Base-by-base conservation (phyloP, 495 filamentous ascomycete species). In the Neurospora sp. region DNA sequence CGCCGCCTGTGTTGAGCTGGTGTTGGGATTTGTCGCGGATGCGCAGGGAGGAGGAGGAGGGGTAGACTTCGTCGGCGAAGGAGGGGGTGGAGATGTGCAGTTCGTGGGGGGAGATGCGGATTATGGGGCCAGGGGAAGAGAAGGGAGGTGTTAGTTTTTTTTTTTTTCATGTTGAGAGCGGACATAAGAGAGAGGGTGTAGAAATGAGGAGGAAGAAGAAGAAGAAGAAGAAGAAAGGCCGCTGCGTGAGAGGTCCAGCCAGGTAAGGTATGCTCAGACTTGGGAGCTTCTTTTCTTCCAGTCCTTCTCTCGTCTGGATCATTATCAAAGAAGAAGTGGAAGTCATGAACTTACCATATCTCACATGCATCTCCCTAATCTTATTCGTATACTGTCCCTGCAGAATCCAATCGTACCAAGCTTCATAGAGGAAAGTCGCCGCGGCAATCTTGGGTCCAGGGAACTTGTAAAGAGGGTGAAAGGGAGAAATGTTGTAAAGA, bases 381-480 rank as follows among this genome's bases (percentile, higher is more conserved):
- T 83, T 74, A 71, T 77, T 82, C 10, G 82, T 80, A 72, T 86
- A 89, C 71, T 78, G 76, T 1, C 85, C 86, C 6, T 78, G 74
- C 9, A 80, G 76, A 41, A 85, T 73, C 17, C 86, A 73, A 69
- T 88, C 85, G 69, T 85, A 84, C 73, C 86, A 89, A 44, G 84
- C 84, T 61, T 89, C 87, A 39, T 85, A 85, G 31, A 82, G 74
- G 39, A 79, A 81, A 14, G 83, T 84, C 6, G 78, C 74, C 0
- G 83, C 84, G 0, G 86, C 84, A 5, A 87, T 75, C 75, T 81
- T 84, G 0, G 85, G 84, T 0, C 86, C 87, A 7, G 87, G 87
- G 38, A 87, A 78, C 17, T 74, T 69, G 35, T 59, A 72, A 17
- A 82, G 69, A 1, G 80, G 80, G 38, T 82, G 80, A 40, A 80